phyloP scores from a whole-genome alignment of 768 basidiomycete species.

The Tricholoma sp. region DNA sequence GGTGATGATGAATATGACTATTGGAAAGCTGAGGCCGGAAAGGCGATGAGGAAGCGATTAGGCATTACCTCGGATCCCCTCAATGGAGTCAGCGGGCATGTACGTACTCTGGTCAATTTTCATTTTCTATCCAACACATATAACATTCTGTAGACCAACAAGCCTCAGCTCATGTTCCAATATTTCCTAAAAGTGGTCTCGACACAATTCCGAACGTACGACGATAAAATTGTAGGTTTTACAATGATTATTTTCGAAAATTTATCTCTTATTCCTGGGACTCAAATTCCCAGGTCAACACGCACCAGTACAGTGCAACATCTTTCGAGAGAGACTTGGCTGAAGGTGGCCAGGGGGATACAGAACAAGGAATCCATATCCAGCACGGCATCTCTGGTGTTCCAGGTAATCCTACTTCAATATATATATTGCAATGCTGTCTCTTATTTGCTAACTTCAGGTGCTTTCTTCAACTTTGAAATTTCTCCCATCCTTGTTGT shows the following conservation, averaged over 20 bases:
- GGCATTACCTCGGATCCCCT: slow-evolving; percentile 76
- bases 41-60: slow-evolving; percentile 63
- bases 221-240: slow-evolving; percentile 58
- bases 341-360: slow-evolving; percentile 53
- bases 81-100: slow-evolving; percentile 56
- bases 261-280: slow-evolving; percentile 4
- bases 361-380: slow-evolving; percentile 60
- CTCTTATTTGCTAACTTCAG: slow-evolving; percentile 23
- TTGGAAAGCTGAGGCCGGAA: slow-evolving; percentile 55
- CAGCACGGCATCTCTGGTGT: slow-evolving; percentile 72
- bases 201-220: slow-evolving; percentile 85
- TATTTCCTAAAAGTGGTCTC: slow-evolving; percentile 99
- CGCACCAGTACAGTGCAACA: slow-evolving; percentile 94
- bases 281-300: slow-evolving; percentile 51
- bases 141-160: slow-evolving; percentile 48
- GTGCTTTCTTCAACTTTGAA: slow-evolving; percentile 90
- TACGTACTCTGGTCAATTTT: slow-evolving; percentile 23
- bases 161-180: slow-evolving; percentile 92
- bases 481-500: slow-evolving; percentile 95
- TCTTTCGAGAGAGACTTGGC: slow-evolving; percentile 91
- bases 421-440: background rate
- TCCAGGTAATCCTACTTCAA: slow-evolving; percentile 38
- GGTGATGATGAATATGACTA: slow-evolving; percentile 79
- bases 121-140: slow-evolving; percentile 1
- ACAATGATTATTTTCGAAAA: background rate